A percentile compares a stretch with the other conserved stretches of the same genome.
These are phyloP conservation scores for Malus hybrid DNA, from an alignment of 331 rosid species.

Conservation along the genomic window DNA sequence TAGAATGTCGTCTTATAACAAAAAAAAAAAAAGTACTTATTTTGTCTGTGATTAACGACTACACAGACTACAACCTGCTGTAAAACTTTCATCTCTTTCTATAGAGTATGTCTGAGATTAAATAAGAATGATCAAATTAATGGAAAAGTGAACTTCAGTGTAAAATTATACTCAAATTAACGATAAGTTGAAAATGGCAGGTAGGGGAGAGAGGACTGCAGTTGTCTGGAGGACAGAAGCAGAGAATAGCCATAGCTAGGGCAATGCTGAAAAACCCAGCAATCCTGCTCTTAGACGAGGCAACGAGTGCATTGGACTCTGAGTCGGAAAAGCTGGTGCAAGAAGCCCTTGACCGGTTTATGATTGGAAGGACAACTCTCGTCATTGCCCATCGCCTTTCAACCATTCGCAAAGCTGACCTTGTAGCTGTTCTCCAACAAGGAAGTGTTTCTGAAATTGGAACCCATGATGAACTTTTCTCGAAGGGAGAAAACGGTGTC, in stretches of 20 bases:
- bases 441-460: conserved; percentile 93
- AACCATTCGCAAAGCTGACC: conserved; percentile 95
- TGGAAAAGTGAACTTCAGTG: background rate
- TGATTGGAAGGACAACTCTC: conserved; percentile 98
- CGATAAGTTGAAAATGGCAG: conserved; percentile 42
- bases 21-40: background rate
- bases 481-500: conserved; percentile 84
- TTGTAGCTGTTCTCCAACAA: conserved; percentile 92
- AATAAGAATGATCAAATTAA: background rate
- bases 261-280: conserved; percentile 96
- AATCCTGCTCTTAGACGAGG: conserved; percentile 80
- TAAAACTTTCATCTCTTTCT: background rate
- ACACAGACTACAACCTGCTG: background rate
- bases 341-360: conserved; percentile 96
- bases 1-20: background rate
- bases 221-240: conserved; percentile 95
- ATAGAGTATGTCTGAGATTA: background rate
- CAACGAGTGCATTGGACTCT: conserved; percentile 97
- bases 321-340: conserved; percentile 97
- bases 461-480: conserved; percentile 83
- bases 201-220: conserved; percentile 94
- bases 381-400: conserved; percentile 98
- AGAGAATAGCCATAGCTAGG: conserved; percentile 91
- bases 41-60: background rate
- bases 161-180: background rate